Percentiles rank a stretch among this genome's conserved stretches.
phyloP scores from a whole-genome alignment of 192 early-diverging fungal species.

The Kappamyces sp. region DNA sequence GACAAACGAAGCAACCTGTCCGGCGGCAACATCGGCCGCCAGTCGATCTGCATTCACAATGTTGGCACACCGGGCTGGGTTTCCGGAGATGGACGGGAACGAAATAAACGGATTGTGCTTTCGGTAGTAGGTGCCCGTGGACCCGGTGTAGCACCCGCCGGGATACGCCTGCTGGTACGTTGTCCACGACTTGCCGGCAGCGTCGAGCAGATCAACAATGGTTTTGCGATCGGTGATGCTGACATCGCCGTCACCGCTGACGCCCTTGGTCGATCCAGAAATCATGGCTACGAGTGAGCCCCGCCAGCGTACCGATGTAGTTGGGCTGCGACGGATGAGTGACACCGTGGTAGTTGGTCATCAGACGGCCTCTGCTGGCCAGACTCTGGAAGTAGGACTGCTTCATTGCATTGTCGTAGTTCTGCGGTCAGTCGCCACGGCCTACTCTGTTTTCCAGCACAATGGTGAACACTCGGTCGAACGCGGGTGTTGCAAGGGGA shows the following conservation, averaged over 20 bases:
- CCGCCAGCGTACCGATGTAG: no score
- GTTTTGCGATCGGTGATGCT: conserved; percentile 21
- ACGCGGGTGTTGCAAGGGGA: no score
- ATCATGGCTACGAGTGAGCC: no score
- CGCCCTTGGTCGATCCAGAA: conserved; percentile 36
- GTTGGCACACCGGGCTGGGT: conserved; percentile 42
- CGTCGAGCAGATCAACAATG: conserved; percentile 50
- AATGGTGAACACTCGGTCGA: no score
- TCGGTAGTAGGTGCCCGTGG: conserved; percentile 5
- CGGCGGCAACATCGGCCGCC: conserved; percentile 40
- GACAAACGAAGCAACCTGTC: conserved; percentile 35
- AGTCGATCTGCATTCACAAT: conserved; percentile 48
- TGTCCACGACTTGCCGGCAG: conserved; percentile 52
- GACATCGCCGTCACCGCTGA: conserved; percentile 32
- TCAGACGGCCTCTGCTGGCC: conserved; percentile 33
- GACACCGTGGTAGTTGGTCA: conserved; percentile 51
- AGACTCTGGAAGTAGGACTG: conserved; percentile 28
- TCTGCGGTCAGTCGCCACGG: no score
- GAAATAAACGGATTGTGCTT: conserved; percentile 33
- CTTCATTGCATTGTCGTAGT: conserved; percentile 20
- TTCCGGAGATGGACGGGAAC: conserved; percentile 17
- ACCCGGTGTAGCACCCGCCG: conserved; percentile 17
- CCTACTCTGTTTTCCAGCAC: no score
- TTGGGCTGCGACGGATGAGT: conserved; percentile 66
- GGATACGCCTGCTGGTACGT: conserved; percentile 59